Base-by-base conservation (phyloP, 1,284 basidiomycete species). In the Ustilago bromivora region DNA sequence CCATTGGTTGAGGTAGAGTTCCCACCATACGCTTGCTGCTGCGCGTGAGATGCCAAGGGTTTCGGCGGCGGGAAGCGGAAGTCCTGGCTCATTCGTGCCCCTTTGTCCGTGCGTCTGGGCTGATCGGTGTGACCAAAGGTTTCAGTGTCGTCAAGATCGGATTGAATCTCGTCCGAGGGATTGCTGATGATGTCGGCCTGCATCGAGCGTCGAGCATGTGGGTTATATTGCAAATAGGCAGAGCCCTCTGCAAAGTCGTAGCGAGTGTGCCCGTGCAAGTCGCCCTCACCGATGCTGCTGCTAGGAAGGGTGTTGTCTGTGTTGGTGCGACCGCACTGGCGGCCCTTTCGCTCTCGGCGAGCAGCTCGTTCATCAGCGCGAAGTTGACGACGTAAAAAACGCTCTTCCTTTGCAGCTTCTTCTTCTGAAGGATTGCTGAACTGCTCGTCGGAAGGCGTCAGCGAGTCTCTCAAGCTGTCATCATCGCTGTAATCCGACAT, bases 351-450 rank as follows among this genome's bases (percentile, higher is more conserved):
- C 32, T 70, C 61, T 28, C 23, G 65, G 11, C 65, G 63, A 35
- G 65, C 65, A 17, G 64, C 67, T 1, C 71, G 67, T 23, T 61
- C 55, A 10, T 74, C 72, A 2, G 77, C 75, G 31, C 74, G 71
- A 35, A 57, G 65, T 57, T 75, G 69, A 28, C 78, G 58, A 11
- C 78, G 69, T 38, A 79, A 31, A 32, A 64, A 66, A 4, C 79
- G 61, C 56, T 69, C 73, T 38, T 78, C 60, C 11, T 76, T 66
- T 12, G 81, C 81, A 1, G 72, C 78, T 49, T 82, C 82, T 51
- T 82, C 80, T 40, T 83, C 82, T 1, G 82, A 83, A 2, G 82
- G 82, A 46, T 83, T 83, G 75, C 80, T 82, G 68, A 65, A 83
- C 40, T 75, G 70, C 57, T 78, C 80, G 51, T 78, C 78, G 4